Conservation (phyloP, 2,329 filamentous ascomycete species). For the Beauveria sp. region DNA sequence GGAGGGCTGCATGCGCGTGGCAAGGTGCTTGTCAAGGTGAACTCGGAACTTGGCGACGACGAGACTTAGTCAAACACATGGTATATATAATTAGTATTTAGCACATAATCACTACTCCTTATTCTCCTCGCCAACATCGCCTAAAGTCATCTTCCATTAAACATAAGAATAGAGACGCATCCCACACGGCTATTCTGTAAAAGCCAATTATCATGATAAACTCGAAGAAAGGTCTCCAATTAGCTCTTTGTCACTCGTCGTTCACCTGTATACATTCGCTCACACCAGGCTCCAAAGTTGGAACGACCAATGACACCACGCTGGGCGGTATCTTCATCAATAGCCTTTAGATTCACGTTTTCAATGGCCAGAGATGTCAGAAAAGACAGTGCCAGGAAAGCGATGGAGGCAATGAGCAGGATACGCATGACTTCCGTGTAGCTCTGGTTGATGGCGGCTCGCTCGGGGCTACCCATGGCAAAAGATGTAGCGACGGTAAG, state of each 20-base stretch:
- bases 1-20: slow-evolving; percentile 27
- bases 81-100: too few species aligned
- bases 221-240: too few species aligned
- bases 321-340: neutral
- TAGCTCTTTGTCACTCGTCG: neutral
- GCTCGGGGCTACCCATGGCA: slow-evolving; percentile 15
- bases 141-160: neutral
- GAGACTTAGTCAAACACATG: slow-evolving; percentile 12
- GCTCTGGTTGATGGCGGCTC: slow-evolving; percentile 18
- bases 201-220: too few species aligned
- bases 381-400: slow-evolving; percentile 21
- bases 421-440: slow-evolving; percentile 19
- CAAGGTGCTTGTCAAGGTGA: slow-evolving; percentile 31
- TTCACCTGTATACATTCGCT: neutral
- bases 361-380: slow-evolving; percentile 1
- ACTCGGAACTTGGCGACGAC: slow-evolving; percentile 18
- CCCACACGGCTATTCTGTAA: neutral
- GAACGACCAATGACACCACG: neutral
- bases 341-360: neutral
- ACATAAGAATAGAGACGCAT: neutral
- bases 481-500: slow-evolving; percentile 16
- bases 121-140: neutral
- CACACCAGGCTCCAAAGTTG: neutral
- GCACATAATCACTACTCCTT: neutral
- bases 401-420: slow-evolving; percentile 22